These are phyloP conservation scores for Chalaropsis ovoidea DNA, from an alignment of 2,329 filamentous ascomycete genomes.

Conservation along the genomic window DNA sequence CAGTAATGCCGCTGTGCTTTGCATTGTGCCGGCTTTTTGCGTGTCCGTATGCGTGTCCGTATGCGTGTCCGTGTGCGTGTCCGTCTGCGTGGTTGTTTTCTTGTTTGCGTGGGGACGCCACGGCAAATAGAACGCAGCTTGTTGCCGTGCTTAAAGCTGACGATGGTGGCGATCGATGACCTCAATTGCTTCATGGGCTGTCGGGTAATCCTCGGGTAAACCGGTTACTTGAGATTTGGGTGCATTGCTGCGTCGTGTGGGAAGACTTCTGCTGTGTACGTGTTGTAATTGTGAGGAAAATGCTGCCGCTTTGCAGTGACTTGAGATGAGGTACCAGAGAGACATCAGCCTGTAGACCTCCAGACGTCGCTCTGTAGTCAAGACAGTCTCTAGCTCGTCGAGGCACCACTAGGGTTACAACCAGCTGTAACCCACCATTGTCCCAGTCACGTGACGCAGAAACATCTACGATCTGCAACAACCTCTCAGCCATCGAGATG, in stretches of 20 bases:
- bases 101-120: slow-evolving; percentile 17
- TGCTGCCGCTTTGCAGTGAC: too few species aligned
- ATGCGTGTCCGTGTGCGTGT: slow-evolving; percentile 32
- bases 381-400: too few species aligned
- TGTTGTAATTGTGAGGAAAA: background rate
- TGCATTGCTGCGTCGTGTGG: too few species aligned
- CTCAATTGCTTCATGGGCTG: background rate
- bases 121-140: background rate
- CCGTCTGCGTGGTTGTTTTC: slow-evolving; percentile 33
- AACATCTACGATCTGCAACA: too few species aligned
- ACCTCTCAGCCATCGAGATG: background rate
- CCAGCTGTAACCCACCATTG: background rate
- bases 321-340: too few species aligned
- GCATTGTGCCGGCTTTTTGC: slow-evolving; percentile 27
- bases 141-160: background rate
- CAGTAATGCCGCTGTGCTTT: slow-evolving; percentile 32
- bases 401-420: background rate
- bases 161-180: background rate
- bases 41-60: slow-evolving; percentile 31
- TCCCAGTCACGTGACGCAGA: background rate
- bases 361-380: too few species aligned
- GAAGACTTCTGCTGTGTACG: too few species aligned
- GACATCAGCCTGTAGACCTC: too few species aligned
- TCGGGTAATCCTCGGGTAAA: background rate
- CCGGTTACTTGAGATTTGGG: background rate